Evolutionary conservation across 306 rosid genomes (phyloP).

Genomic region (Dalbergia cultrata): DNA sequence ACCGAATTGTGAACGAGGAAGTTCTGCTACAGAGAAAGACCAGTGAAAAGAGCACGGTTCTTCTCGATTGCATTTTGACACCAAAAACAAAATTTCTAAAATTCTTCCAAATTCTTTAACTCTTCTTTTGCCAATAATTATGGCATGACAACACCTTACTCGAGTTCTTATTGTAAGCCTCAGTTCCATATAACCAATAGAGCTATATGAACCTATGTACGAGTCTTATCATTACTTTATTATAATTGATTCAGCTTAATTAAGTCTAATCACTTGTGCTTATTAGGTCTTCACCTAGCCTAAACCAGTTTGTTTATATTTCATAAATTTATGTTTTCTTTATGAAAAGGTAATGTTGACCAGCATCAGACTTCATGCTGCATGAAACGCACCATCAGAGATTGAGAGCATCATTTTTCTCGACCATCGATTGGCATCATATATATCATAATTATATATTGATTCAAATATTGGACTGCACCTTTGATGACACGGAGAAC

Average conservation of each 20-base stretch:
- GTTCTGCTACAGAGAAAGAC: background rate
- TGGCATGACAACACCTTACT: constrained; percentile 16
- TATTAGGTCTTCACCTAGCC: constrained; percentile 48
- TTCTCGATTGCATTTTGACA: constrained; percentile 26
- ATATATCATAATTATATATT: constrained; percentile 42
- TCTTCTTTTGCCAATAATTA: constrained; percentile 36
- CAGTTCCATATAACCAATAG: constrained; percentile 20
- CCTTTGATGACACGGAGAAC: constrained; percentile 39
- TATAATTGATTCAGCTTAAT: constrained; percentile 23
- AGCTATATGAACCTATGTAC: background rate
- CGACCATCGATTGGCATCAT: constrained; percentile 49
- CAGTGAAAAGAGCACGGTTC: constrained; percentile 27
- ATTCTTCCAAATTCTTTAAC: constrained; percentile 15
- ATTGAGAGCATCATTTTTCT: constrained; percentile 48
- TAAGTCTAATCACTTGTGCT: constrained; percentile 48
- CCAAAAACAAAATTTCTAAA: background rate
- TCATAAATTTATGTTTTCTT: constrained; percentile 39
- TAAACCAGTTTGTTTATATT: constrained; percentile 30
- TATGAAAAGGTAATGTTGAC: constrained; percentile 54
- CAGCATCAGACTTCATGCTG: constrained; percentile 36
- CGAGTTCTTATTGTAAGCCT: background rate
- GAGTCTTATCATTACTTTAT: constrained; percentile 30
- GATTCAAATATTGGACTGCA: constrained; percentile 37
- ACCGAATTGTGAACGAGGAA: constrained; percentile 17
- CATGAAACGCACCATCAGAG: constrained; percentile 43